Conservation (phyloP, 2,329 filamentous ascomycete species). For the Rutstroemia sp. region DNA sequence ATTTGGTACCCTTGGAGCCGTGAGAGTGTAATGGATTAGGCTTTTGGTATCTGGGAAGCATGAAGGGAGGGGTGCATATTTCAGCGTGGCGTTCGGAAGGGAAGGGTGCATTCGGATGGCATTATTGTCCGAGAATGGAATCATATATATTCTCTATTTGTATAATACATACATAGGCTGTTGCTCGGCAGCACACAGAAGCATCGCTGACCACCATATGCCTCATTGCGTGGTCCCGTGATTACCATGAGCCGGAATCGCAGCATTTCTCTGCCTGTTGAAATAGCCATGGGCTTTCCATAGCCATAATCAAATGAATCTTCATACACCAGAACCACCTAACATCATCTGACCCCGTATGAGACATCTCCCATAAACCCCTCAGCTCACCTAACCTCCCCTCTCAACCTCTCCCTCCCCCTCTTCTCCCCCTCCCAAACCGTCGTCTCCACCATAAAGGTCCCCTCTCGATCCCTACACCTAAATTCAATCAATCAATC, state of each 20-base stretch:
- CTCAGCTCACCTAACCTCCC: no score
- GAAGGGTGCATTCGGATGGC: neutral
- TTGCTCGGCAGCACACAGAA: neutral
- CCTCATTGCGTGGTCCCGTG: neutral
- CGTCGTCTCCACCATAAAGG: slow-evolving; percentile 56
- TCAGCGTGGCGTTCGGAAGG: slow-evolving; percentile 10
- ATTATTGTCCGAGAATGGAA: neutral
- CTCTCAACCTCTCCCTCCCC: neutral
- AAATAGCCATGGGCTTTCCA: no score
- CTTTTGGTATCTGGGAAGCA: neutral
- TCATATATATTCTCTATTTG: neutral
- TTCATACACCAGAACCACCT: no score
- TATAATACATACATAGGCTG: neutral
- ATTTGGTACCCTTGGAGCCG: slow-evolving; percentile 1
- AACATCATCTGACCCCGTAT: no score
- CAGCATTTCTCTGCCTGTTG: neutral
- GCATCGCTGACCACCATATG: neutral
- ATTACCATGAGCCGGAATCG: neutral
- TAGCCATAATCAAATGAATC: no score
- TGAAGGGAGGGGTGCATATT: neutral
- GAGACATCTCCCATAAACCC: no score
- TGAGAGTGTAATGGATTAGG: neutral
- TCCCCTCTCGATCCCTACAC: slow-evolving; percentile 49
- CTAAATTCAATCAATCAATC: slow-evolving; percentile 30
- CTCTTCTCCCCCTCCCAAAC: slow-evolving; percentile 43